phyloP scores from a whole-genome alignment of 768 basidiomycete genomes.

The Pholiota microspora region DNA sequence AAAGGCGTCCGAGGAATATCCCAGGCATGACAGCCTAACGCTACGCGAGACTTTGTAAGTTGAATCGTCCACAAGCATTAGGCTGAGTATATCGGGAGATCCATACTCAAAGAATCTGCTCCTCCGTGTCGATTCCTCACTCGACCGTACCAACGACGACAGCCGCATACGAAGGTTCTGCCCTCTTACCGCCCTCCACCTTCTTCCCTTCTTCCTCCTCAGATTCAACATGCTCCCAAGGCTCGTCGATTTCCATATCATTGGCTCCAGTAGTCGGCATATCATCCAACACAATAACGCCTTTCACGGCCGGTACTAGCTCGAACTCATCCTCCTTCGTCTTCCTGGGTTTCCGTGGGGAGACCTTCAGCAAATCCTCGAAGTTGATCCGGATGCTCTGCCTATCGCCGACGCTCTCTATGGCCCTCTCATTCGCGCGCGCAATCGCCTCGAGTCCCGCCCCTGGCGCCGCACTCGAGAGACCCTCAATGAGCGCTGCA shows the following conservation, averaged over 20 bases:
- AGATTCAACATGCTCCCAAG: not conserved
- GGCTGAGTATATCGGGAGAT: not conserved
- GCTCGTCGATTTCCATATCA: not conserved
- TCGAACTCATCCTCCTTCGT: constrained; percentile 50
- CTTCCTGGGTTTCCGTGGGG: constrained; percentile 13
- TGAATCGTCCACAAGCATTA: not conserved
- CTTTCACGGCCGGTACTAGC: constrained; percentile 48
- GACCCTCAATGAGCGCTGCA: constrained; percentile 1
- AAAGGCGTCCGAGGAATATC: not conserved
- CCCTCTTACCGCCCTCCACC: not conserved
- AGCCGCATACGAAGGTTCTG: not conserved
- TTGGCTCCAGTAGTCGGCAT: constrained; percentile 16
- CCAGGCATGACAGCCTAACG: no score
- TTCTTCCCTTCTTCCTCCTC: not conserved
- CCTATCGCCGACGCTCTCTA: not conserved
- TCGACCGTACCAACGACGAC: not conserved
- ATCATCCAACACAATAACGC: constrained; percentile 62
- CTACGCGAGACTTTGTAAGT: no score
- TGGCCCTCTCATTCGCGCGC: not conserved
- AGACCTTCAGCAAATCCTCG: constrained; percentile 2
- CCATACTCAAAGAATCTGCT: no score
- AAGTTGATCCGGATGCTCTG: not conserved
- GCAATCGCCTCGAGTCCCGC: constrained; percentile 3
- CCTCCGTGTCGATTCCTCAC: not conserved
- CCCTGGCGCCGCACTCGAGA: constrained; percentile 1